Evolutionary conservation across 306 rosid genomes (phyloP).

Genomic region (Vigna radiata): DNA sequence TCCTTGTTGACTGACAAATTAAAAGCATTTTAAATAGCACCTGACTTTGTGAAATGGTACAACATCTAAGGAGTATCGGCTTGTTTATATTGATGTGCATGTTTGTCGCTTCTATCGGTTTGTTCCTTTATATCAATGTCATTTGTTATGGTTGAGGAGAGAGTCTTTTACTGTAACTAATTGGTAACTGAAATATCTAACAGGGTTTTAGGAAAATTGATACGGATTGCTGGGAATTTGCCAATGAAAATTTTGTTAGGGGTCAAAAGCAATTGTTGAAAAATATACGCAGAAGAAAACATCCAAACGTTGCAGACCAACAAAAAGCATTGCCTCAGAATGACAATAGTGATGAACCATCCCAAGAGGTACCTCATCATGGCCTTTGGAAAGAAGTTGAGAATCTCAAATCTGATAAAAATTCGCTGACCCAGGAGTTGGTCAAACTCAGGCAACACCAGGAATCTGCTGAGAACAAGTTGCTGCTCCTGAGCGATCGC

Average conservation of each 20-base stretch:
- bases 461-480: constrained; percentile 68
- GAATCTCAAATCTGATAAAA: constrained; percentile 78
- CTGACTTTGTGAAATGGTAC: neutral
- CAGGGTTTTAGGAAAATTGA: constrained; percentile 97
- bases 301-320: constrained; percentile 64
- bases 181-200: constrained; percentile 36
- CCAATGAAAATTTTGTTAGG: constrained; percentile 75
- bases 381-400: constrained; percentile 82
- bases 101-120: constrained; percentile 14
- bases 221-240: constrained; percentile 87
- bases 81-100: constrained; percentile 11
- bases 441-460: constrained; percentile 83
- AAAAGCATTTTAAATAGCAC: neutral
- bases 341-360: constrained; percentile 51
- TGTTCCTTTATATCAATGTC: neutral
- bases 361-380: constrained; percentile 42
- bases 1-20: constrained; percentile 10
- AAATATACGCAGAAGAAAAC: constrained; percentile 78
- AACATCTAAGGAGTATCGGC: neutral
- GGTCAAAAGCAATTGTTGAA: constrained; percentile 79
- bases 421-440: constrained; percentile 76
- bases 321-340: constrained; percentile 51
- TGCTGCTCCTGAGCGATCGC: constrained; percentile 69
- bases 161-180: constrained; percentile 28
- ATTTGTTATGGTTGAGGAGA: neutral